Evolutionary conservation across 2,329 filamentous ascomycete species (phyloP).

Genomic region (Teratosphaeria zuluensis): DNA sequence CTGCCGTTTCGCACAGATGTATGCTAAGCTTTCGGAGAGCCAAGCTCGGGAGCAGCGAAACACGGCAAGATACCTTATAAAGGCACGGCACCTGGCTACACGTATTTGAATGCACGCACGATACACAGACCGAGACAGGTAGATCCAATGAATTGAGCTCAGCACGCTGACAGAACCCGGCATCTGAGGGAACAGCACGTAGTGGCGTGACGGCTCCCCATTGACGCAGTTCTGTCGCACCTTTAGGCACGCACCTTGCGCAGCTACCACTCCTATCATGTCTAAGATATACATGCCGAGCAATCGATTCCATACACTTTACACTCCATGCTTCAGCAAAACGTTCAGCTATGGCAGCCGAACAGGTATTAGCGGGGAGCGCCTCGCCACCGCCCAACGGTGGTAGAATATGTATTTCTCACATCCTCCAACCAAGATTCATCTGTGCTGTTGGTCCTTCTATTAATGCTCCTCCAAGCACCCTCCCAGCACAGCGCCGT

Average conservation of each 20-base stretch:
- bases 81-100: not conserved
- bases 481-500: not conserved
- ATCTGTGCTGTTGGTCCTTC: not conserved
- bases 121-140: too few species aligned
- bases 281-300: not conserved
- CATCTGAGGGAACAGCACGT: not conserved
- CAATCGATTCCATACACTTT: not conserved
- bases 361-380: not conserved
- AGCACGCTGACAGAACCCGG: not conserved
- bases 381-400: not conserved
- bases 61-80: too few species aligned
- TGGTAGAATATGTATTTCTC: not conserved
- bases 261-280: not conserved
- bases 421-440: not conserved
- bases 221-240: not conserved
- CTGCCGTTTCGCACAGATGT: not conserved
- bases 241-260: not conserved
- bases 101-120: too few species aligned
- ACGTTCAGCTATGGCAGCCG: not conserved
- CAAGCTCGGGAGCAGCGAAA: not conserved
- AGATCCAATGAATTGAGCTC: too few species aligned
- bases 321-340: not conserved
- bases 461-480: not conserved
- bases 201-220: not conserved
- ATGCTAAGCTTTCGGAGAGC: not conserved